Evolutionary conservation across 2,329 filamentous ascomycete species (phyloP).

Genomic region (Fusarium sp.): DNA sequence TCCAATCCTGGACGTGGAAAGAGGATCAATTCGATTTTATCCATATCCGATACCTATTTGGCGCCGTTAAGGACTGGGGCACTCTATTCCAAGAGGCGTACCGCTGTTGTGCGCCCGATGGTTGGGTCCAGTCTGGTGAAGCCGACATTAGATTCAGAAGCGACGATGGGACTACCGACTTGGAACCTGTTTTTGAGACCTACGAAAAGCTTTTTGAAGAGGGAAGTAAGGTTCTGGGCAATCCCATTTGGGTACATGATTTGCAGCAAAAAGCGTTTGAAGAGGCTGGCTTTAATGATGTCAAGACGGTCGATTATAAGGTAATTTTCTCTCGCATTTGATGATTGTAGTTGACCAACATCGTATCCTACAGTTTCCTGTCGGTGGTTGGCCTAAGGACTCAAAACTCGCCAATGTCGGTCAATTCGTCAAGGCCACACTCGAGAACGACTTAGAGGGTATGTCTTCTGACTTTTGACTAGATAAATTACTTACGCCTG

Average conservation of each 20-base stretch:
- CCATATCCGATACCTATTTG: not conserved
- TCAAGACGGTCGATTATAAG: not conserved
- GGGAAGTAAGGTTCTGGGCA: not conserved
- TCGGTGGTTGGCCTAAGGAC: not conserved
- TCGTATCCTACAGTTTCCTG: accelerated
- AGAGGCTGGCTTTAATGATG: not conserved
- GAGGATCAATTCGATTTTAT: not conserved
- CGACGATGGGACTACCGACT: slow-evolving; percentile 1
- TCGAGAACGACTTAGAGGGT: slow-evolving; percentile 7
- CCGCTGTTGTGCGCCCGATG: not conserved
- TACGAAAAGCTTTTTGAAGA: slow-evolving; percentile 11
- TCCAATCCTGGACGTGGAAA: not conserved
- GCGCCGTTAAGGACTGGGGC: not conserved
- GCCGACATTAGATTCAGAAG: not conserved
- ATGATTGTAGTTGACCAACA: accelerated
- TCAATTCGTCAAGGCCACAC: not conserved
- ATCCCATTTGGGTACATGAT: not conserved
- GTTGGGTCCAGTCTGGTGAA: slow-evolving; percentile 1
- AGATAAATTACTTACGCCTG: accelerated
- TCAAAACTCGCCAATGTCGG: not conserved
- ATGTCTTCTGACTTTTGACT: accelerated
- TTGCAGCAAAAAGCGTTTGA: not conserved
- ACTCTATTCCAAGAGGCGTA: not conserved
- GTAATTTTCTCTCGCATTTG: accelerated
- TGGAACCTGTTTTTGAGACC: slow-evolving; percentile 5